Conservation (phyloP, 1,139 yeast genomes). For the Suhomyces bolitotheri region DNA sequence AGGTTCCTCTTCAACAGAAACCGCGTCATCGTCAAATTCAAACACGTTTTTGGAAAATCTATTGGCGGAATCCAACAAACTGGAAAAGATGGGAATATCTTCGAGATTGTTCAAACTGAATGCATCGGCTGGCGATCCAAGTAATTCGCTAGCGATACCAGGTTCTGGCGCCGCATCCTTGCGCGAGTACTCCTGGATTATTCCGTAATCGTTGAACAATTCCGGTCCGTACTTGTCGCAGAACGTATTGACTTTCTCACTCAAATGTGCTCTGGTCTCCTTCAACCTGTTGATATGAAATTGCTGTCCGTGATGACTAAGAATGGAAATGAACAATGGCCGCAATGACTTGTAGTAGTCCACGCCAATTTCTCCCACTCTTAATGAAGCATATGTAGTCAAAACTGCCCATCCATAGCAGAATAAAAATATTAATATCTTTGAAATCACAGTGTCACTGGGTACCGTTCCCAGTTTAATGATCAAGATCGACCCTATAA, state of each 20-base stretch:
- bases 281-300: conserved; percentile 54
- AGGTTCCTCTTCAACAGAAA: not conserved
- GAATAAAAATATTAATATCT: conserved; percentile 25
- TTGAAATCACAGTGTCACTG: conserved; percentile 14
- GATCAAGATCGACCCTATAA: conserved; percentile 37
- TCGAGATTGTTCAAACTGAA: conserved; percentile 27
- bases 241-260: conserved; percentile 60
- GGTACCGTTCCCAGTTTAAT: conserved; percentile 21
- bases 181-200: conserved; percentile 30
- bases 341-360: conserved; percentile 42
- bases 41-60: conserved; percentile 3
- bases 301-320: conserved; percentile 42
- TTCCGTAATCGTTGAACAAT: conserved; percentile 64
- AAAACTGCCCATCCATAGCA: conserved; percentile 44
- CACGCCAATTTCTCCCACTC: conserved; percentile 45
- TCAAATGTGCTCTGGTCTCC: conserved; percentile 52
- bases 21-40: not conserved
- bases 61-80: conserved; percentile 18
- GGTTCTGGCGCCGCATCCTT: conserved; percentile 16
- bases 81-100: conserved; percentile 38
- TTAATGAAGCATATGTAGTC: conserved; percentile 44
- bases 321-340: conserved; percentile 39
- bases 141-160: conserved; percentile 7
- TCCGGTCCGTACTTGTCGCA: conserved; percentile 77
- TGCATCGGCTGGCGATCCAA: conserved; percentile 12